These are phyloP conservation scores for Penicillium sp. DNA, from an alignment of 2,329 filamentous ascomycete species.

Conservation along the genomic window DNA sequence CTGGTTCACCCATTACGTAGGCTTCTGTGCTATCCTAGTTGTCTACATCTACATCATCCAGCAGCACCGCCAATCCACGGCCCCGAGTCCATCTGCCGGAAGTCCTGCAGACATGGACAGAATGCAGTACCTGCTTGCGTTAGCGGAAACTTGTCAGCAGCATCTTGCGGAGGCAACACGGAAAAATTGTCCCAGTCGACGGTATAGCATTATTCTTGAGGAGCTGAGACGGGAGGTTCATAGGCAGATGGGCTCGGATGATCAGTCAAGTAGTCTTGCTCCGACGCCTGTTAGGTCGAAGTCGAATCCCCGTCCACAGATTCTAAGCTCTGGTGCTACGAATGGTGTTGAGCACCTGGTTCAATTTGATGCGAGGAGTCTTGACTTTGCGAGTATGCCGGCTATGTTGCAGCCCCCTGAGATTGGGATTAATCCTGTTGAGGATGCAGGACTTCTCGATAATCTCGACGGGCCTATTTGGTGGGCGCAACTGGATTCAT, in stretches of 20 bases:
- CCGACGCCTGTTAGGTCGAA: not conserved
- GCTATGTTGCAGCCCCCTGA: conserved; percentile 21
- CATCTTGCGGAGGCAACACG: conserved; percentile 49
- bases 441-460: conserved; percentile 32
- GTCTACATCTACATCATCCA: conserved; percentile 46
- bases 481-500: conserved; percentile 42
- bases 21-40: conserved; percentile 44
- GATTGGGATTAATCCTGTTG: conserved; percentile 20
- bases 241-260: conserved; percentile 29
- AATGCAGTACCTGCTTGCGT: conserved; percentile 37
- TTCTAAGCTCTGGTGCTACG: not conserved
- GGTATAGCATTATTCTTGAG: conserved; percentile 51
- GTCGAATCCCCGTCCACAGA: not conserved
- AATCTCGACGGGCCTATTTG: conserved; percentile 39
- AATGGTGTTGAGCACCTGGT: conserved; percentile 4
- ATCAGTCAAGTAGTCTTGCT: not conserved
- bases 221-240: conserved; percentile 47
- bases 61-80: conserved; percentile 29
- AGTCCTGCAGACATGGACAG: conserved; percentile 22
- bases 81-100: conserved; percentile 18
- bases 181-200: conserved; percentile 48
- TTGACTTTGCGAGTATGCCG: conserved; percentile 17
- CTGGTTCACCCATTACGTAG: conserved; percentile 47
- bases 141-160: conserved; percentile 47
- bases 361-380: conserved; percentile 12